phyloP scores from a whole-genome alignment of 208 protist genomes.

The Phytomonas serpens region DNA sequence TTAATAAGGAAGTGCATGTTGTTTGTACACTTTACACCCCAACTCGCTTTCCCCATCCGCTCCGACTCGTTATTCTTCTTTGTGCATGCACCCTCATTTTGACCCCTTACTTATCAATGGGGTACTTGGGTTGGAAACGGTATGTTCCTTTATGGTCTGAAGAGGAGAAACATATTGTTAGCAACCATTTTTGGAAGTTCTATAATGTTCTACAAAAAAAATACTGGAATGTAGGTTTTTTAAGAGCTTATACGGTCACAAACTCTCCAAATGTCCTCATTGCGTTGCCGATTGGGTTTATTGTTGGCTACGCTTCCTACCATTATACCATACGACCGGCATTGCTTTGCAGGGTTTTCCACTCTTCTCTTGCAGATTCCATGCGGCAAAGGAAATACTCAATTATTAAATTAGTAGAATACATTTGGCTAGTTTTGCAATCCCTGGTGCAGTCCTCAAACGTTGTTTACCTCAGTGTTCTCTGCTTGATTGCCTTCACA shows the following conservation, averaged over 20 bases:
- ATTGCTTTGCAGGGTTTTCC: neutral
- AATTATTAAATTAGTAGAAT: neutral
- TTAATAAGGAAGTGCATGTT: neutral
- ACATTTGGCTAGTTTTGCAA: neutral
- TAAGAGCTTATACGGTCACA: conserved; percentile 40
- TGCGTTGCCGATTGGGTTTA: conserved; percentile 33
- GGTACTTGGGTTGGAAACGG: conserved; percentile 40
- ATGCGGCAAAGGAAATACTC: neutral
- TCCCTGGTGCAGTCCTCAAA: conserved; percentile 40
- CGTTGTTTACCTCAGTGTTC: conserved; percentile 31
- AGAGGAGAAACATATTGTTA: conserved; percentile 12
- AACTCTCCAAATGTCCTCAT: conserved; percentile 70
- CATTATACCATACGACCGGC: conserved; percentile 19
- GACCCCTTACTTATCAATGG: conserved; percentile 41
- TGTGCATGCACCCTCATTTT: conserved; percentile 32
- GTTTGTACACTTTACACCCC: conserved; percentile 12
- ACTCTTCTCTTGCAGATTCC: neutral
- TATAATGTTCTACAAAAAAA: conserved; percentile 62
- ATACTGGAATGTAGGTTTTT: conserved; percentile 70
- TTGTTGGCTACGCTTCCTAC: conserved; percentile 19
- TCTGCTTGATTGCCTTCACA: conserved; percentile 37
- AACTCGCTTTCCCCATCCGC: conserved; percentile 27
- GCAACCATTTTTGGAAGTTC: conserved; percentile 42
- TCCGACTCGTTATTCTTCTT: conserved; percentile 29
- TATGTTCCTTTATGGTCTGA: conserved; percentile 32